Conservation (phyloP, 176 grass and related monocot species). For the Phoenix roebelenii region DNA sequence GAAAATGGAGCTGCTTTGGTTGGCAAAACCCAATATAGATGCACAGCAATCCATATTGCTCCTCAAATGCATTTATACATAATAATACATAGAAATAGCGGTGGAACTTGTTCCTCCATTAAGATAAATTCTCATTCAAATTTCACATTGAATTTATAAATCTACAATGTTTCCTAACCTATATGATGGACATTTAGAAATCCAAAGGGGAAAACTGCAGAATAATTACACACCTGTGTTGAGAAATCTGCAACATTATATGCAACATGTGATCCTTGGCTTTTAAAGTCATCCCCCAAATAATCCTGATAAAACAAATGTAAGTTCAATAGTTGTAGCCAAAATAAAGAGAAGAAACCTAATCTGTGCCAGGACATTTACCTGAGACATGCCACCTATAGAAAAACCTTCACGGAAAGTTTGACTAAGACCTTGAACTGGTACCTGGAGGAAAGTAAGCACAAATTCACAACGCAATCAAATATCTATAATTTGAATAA, state of each 20-base stretch:
- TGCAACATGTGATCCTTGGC: slow-evolving; percentile 88
- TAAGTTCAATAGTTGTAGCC: neutral
- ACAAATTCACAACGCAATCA: too few species aligned
- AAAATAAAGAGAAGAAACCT: neutral
- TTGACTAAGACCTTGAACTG: slow-evolving; percentile 94
- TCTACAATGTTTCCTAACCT: neutral
- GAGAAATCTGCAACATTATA: slow-evolving; percentile 98
- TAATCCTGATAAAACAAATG: slow-evolving; percentile 56
- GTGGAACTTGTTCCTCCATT: too few species aligned
- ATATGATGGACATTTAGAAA: neutral
- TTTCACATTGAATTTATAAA: too few species aligned
- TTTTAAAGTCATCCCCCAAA: slow-evolving; percentile 95
- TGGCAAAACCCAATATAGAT: too few species aligned
- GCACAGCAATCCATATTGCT: too few species aligned
- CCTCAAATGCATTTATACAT: too few species aligned
- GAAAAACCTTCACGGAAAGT: slow-evolving; percentile 92
- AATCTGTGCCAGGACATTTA: slow-evolving; percentile 1
- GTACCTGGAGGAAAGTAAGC: slow-evolving; percentile 32
- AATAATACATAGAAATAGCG: too few species aligned
- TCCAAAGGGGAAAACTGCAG: neutral
- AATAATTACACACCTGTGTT: slow-evolving; percentile 49
- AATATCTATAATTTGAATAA: too few species aligned
- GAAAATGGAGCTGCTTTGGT: too few species aligned
- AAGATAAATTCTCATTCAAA: too few species aligned
- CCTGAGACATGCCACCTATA: slow-evolving; percentile 99